Evolutionary conservation across 768 basidiomycete genomes (phyloP).

Genomic region (Strobilomyces echinocephalus): DNA sequence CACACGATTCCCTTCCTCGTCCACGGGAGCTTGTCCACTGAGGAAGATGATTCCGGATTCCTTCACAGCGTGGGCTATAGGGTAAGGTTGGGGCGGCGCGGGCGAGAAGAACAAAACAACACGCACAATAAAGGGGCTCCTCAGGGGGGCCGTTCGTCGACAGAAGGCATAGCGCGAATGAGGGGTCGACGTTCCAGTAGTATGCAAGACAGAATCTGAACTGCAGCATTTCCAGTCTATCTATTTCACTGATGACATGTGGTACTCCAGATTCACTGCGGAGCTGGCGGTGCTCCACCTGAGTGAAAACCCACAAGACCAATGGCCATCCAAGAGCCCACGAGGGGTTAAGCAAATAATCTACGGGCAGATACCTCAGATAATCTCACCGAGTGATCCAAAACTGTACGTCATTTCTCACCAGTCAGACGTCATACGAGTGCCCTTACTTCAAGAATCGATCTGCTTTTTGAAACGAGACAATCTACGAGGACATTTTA

Average conservation of each 20-base stretch:
- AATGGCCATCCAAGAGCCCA: neutral
- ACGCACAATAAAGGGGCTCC: constrained; percentile 20
- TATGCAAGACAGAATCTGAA: neutral
- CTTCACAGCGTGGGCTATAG: constrained; percentile 52
- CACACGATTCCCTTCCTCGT: constrained; percentile 44
- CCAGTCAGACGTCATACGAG: neutral
- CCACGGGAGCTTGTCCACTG: constrained; percentile 56
- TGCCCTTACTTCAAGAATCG: constrained; percentile 19
- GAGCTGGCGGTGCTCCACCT: neutral
- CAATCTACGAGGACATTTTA: constrained; percentile 33
- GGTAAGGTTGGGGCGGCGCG: neutral
- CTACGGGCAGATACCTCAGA: neutral
- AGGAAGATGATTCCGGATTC: constrained; percentile 55
- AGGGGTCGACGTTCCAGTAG: neutral
- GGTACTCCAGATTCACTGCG: neutral
- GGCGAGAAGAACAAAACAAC: neutral
- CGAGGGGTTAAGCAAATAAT: constrained; percentile 1
- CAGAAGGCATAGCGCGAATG: constrained; percentile 36
- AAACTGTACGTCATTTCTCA: neutral
- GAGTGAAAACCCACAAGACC: neutral
- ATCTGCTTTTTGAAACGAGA: constrained; percentile 19
- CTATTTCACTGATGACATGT: neutral
- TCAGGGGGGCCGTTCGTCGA: no score
- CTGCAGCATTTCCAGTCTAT: neutral
- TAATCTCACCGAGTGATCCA: constrained; percentile 7